Percentiles rank a stretch among this genome's conserved stretches.
phyloP scores from a whole-genome alignment of 805 yeast species.

The Nakazawaea ernobii region DNA sequence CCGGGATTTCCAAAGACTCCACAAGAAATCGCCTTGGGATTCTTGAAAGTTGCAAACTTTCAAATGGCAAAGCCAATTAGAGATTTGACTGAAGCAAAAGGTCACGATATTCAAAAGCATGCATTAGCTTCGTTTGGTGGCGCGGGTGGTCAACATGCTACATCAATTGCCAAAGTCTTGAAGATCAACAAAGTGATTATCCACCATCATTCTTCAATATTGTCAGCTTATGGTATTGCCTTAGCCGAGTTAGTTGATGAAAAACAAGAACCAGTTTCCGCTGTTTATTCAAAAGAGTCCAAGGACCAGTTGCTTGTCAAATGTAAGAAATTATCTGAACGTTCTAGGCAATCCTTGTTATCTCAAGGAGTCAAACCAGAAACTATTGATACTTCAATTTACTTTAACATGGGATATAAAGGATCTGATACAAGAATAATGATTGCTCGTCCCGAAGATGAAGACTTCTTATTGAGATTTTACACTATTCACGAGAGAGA shows the following conservation, averaged over 20 bases:
- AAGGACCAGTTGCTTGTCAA: constrained; percentile 7
- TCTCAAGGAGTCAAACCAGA: constrained; percentile 11
- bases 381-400: constrained; percentile 9
- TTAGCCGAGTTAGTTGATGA: constrained; percentile 27
- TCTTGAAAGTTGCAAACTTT: constrained; percentile 27
- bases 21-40: constrained; percentile 28
- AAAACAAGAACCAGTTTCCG: constrained; percentile 22
- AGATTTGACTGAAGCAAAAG: constrained; percentile 28
- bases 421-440: constrained; percentile 25
- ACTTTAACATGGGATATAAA: constrained; percentile 12
- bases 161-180: constrained; percentile 23
- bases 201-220: constrained; percentile 28
- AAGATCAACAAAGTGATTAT: constrained; percentile 25
- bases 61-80: constrained; percentile 31
- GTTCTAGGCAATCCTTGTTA: constrained; percentile 15
- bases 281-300: constrained; percentile 13
- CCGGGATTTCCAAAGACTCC: constrained; percentile 17
- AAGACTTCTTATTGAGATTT: constrained; percentile 19
- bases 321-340: constrained; percentile 15
- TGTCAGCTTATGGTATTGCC: constrained; percentile 33
- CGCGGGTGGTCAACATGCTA: constrained; percentile 31
- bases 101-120: constrained; percentile 26
- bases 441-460: constrained; percentile 19
- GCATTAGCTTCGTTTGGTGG: constrained; percentile 31
- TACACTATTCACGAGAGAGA: constrained; percentile 25